These are phyloP conservation scores for Candida quercuum DNA, from an alignment of 805 yeast species.

Conservation along the genomic window DNA sequence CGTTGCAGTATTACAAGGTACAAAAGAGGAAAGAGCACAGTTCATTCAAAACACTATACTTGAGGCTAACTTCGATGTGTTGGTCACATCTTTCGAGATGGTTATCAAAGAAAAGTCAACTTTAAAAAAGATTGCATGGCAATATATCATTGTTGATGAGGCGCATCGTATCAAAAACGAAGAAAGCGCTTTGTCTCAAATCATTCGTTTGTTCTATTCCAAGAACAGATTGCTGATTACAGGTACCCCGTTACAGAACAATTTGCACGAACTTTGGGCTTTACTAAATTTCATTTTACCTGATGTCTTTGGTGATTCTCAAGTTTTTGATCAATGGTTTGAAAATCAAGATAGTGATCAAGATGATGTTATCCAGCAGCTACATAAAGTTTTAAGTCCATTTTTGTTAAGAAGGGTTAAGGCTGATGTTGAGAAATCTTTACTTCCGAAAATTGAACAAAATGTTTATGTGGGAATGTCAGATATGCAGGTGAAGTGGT, in stretches of 20 bases:
- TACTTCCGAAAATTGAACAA: constrained; percentile 85
- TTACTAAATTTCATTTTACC: constrained; percentile 84
- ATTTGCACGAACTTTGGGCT: constrained; percentile 95
- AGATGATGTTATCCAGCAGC: constrained; percentile 79
- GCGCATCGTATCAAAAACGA: constrained; percentile 97
- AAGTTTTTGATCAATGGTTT: constrained; percentile 90
- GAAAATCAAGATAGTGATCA: constrained; percentile 56
- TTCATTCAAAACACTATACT: constrained; percentile 56
- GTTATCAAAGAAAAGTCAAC: constrained; percentile 82
- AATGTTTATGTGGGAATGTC: constrained; percentile 93
- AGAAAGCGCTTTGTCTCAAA: constrained; percentile 86
- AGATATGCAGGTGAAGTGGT: constrained; percentile 93
- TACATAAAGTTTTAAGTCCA: constrained; percentile 85
- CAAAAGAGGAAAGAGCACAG: constrained; percentile 68
- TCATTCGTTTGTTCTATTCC: constrained; percentile 83
- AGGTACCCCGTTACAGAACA: constrained; percentile 95
- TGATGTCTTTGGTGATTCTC: constrained; percentile 90
- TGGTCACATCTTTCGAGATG: constrained; percentile 90
- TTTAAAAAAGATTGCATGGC: constrained; percentile 84
- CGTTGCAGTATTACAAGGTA: constrained; percentile 82
- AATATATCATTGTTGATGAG: constrained; percentile 89
- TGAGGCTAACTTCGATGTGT: constrained; percentile 79
- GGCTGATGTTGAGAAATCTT: constrained; percentile 86
- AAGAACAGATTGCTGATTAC: constrained; percentile 82
- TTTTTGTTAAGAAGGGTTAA: constrained; percentile 86